phyloP scores from a whole-genome alignment of 1,139 yeast genomes.

The Diutina catenulata region DNA sequence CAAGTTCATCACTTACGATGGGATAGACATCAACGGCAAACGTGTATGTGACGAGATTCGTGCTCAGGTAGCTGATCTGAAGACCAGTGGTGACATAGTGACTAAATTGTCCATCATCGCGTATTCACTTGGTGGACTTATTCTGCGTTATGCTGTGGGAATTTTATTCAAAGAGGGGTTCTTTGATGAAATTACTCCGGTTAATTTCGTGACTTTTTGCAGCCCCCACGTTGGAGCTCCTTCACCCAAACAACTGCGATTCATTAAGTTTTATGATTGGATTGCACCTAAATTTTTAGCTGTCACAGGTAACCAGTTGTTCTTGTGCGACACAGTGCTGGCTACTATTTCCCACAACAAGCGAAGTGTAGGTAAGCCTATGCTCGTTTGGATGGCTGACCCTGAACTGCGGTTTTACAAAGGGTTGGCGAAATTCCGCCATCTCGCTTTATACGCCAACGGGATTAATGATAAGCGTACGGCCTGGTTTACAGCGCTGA shows the following conservation, averaged over 20 bases:
- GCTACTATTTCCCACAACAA: constrained; percentile 5
- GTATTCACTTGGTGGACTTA: constrained; percentile 75
- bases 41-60: constrained; percentile 62
- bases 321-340: constrained; percentile 36
- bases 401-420: constrained; percentile 47
- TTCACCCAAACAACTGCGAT: constrained; percentile 29
- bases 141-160: constrained; percentile 69
- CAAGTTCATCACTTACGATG: constrained; percentile 69
- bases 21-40: constrained; percentile 74
- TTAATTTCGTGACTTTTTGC: constrained; percentile 66
- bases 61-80: constrained; percentile 27
- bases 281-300: constrained; percentile 55
- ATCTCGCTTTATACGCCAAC: constrained; percentile 56
- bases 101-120: constrained; percentile 61
- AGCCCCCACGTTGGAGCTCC: constrained; percentile 76
- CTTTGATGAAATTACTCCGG: constrained; percentile 37
- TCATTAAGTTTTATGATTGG: constrained; percentile 40
- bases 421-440: constrained; percentile 40
- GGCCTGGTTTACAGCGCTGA: constrained; percentile 73
- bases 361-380: constrained; percentile 21
- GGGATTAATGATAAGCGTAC: constrained; percentile 70
- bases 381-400: constrained; percentile 55
- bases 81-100: constrained; percentile 17
- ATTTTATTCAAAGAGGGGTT: constrained; percentile 41
- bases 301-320: constrained; percentile 61